Base-by-base conservation (phyloP, 305 asterid genomes). In the Euphrasia arctica region DNA sequence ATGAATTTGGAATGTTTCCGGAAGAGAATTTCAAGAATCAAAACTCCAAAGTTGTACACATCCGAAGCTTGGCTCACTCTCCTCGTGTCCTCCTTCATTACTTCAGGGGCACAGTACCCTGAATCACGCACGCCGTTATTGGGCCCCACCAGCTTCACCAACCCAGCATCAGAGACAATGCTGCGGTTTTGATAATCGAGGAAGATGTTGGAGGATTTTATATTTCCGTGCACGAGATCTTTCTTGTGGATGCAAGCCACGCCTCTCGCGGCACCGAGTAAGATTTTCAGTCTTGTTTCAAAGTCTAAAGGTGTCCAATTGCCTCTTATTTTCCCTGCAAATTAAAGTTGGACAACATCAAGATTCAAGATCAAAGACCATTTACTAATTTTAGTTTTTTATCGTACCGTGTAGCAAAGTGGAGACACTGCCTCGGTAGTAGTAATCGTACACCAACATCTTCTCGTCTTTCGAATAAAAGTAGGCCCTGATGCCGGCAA, bases 371-470 rank as follows among this genome's bases (percentile, higher is more conserved):
- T 2, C 54, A 3, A 48, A 12, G 18, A 48, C 4, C 54, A 48
- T n/a, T 48, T 48, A 48, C 13, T 45, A 45, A 48, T 12, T n/a
- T 48, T 48, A 48, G 50, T 65, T 54, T 2, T 18, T 18, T 18
- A 18, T 56, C 48, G 27, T 58, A 67, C 71, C 59, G 15, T 58
- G 59, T 18, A 67, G 59, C 65, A 67, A 10, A 11, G 65, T 39
- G 32, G 71, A 58, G 32, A 67, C 9, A 22, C 58, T 58, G 25
- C 2, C 58, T 52, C 28, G 67, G 42, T 50, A n/a, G 7, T 32
- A 9, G 28, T 58, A 51, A 29, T 65, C 67, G 18, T 29, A 67
- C 13, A 47, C 59, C 59, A 67, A 31, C 59, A 48, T 25, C 47
- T 1, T 12, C 25, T 47, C 47, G 2, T 66, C 58, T 9, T 1